Base-by-base conservation (phyloP, 2,329 filamentous ascomycete species). In the Talaromyces islandicus region DNA sequence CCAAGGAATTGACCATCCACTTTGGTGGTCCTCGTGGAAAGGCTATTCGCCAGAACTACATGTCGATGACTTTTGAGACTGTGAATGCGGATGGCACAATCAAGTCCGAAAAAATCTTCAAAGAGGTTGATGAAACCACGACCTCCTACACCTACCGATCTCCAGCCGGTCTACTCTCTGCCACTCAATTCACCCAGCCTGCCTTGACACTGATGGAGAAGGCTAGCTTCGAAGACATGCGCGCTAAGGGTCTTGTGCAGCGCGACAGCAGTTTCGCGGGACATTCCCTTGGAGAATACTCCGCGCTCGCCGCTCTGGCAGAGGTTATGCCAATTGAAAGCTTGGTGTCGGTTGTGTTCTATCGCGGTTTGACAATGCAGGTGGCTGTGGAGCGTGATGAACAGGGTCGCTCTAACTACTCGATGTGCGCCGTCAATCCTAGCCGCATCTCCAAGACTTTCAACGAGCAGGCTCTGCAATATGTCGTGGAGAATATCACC, bases 311-410 rank as follows among this genome's bases (percentile, higher is more conserved):
- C 64, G 94, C 94, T 12, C 84, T 99, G 63, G 94, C 95, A 11
- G 93, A 99, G 71, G 94, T 99, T 73, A 96, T 99, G 91, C 94
- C 95, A n/a, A 99, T 99, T 70, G 94, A 99, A 82, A 94, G 89
- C 68, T 83, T 99, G 75, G 94, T 99, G 1, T 97, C 94, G 0
- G 94, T 99, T 53, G 95, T 99, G 59, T 99, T 99, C 84, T 99
- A 99, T 81, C 92, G 94, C 76, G 94, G 94, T 71, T 81, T 99
- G 71, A 99, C 94, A 24, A 99, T 99, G 94, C 94, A 99, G 79
- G 94, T 99, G 54, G 94, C 94, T 25, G 94, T 99, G 65, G 94
- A 97, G 81, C 92, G 94, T 73, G 94, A 99, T 75, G 92, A 88
- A 61, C 82, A 86, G 65, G 94, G 94, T 41, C 90, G 94, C 60